Evolutionary conservation across 768 basidiomycete species (phyloP).

Genomic region (Termitomyces sp.): DNA sequence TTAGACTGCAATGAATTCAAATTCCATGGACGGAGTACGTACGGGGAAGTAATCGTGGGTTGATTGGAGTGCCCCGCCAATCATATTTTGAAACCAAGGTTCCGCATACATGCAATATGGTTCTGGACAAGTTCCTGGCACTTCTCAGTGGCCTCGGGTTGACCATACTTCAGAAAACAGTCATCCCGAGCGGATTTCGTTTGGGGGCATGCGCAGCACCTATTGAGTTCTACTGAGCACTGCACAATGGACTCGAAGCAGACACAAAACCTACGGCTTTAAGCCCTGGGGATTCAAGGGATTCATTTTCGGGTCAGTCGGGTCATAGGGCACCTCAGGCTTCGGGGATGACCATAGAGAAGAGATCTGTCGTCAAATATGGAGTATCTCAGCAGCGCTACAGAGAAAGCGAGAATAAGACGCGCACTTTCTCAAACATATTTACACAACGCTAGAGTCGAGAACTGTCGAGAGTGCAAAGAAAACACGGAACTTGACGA

Average conservation of each 20-base stretch:
- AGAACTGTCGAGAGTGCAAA: too few species aligned
- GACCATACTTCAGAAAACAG: constrained; percentile 79
- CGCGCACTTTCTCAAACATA: constrained; percentile 40
- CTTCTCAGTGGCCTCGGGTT: constrained; percentile 61
- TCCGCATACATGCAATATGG: constrained; percentile 89
- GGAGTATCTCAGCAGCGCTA: background rate
- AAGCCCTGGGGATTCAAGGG: constrained; percentile 91
- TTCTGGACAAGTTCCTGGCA: constrained; percentile 76
- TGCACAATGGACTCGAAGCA: background rate
- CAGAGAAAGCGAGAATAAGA: background rate
- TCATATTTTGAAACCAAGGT: constrained; percentile 82
- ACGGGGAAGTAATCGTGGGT: background rate
- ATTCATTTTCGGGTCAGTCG: constrained; percentile 75
- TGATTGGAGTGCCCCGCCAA: background rate
- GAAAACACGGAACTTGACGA: background rate
- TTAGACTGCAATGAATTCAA: background rate
- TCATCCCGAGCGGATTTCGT: constrained; percentile 92
- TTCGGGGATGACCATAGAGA: constrained; percentile 48
- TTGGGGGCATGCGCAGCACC: constrained; percentile 94
- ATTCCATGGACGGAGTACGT: background rate
- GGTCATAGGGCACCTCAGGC: constrained; percentile 49
- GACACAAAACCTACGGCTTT: constrained; percentile 68
- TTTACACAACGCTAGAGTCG: background rate
- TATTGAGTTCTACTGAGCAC: constrained; percentile 22
- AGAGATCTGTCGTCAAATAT: constrained; percentile 29